phyloP scores from a whole-genome alignment of 2,329 filamentous ascomycete species.

The Fusarium sororula region DNA sequence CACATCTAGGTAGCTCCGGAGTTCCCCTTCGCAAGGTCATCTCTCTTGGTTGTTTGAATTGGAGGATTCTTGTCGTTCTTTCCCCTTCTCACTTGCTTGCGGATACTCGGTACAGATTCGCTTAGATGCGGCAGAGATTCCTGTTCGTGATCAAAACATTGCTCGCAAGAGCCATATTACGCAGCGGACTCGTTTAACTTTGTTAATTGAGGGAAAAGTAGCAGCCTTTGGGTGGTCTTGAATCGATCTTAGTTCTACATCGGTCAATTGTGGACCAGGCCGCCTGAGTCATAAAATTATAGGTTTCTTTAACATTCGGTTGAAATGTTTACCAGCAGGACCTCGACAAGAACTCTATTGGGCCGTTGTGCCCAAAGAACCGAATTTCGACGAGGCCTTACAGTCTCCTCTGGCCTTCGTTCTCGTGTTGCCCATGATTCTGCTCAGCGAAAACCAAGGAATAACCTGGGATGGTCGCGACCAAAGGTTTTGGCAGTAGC shows the following conservation, averaged over 20 bases:
- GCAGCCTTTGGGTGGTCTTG: constrained; percentile 6
- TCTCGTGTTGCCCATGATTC: constrained; percentile 7
- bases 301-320: background rate
- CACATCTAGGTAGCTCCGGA: constrained; percentile 8
- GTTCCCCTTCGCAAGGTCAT: background rate
- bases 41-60: constrained; percentile 4
- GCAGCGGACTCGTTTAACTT: background rate
- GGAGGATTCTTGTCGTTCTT: constrained; percentile 11
- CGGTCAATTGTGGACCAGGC: constrained; percentile 2
- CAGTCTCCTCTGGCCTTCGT: constrained; percentile 9
- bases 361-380: constrained; percentile 22
- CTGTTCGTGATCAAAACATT: background rate
- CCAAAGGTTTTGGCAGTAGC: constrained; percentile 51
- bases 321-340: constrained; percentile 29
- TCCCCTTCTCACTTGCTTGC: background rate
- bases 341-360: constrained; percentile 28
- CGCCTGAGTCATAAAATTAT: background rate
- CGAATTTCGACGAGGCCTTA: constrained; percentile 22
- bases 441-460: background rate
- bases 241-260: constrained; percentile 21
- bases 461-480: constrained; percentile 41
- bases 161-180: background rate
- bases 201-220: background rate
- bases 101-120: constrained; percentile 18
- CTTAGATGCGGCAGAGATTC: constrained; percentile 25